Percentiles rank a stretch among this genome's conserved stretches.
Conservation (phyloP, 345 rosid species). For the Citrus sp. region DNA sequence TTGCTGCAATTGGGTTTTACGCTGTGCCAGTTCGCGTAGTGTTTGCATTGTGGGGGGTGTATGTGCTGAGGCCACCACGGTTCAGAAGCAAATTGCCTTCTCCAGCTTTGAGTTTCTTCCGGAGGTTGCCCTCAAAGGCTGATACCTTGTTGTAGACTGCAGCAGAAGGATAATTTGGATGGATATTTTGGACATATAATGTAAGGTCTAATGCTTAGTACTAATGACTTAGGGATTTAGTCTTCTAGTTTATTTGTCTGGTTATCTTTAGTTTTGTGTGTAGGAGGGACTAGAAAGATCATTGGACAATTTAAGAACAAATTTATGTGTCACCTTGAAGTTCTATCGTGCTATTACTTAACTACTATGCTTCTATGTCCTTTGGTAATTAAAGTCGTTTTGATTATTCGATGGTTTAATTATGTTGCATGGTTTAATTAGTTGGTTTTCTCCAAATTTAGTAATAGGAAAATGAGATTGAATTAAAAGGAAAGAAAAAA, state of each 20-base stretch:
- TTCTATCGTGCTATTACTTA: background rate
- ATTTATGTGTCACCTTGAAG: background rate
- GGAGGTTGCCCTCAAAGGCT: constrained; percentile 68
- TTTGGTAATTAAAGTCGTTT: background rate
- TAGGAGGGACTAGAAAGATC: background rate
- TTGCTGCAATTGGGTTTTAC: constrained; percentile 56
- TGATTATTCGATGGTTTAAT: background rate
- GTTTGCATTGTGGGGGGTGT: constrained; percentile 47
- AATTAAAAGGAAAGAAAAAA: no score
- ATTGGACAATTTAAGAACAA: background rate
- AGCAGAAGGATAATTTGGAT: background rate
- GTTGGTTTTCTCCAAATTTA: no score
- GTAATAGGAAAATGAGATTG: no score
- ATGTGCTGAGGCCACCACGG: constrained; percentile 64
- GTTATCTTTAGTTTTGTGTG: background rate
- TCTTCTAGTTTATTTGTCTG: background rate
- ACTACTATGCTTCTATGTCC: background rate
- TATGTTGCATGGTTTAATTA: background rate
- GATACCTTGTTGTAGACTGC: constrained; percentile 53
- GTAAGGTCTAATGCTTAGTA: background rate
- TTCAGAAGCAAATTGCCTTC: constrained; percentile 61
- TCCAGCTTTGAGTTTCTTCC: constrained; percentile 54
- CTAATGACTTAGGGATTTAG: background rate
- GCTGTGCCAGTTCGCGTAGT: constrained; percentile 48
- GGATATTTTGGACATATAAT: background rate